Conservation (phyloP, 768 basidiomycete genomes). For the Xanthoconium purpureum region DNA sequence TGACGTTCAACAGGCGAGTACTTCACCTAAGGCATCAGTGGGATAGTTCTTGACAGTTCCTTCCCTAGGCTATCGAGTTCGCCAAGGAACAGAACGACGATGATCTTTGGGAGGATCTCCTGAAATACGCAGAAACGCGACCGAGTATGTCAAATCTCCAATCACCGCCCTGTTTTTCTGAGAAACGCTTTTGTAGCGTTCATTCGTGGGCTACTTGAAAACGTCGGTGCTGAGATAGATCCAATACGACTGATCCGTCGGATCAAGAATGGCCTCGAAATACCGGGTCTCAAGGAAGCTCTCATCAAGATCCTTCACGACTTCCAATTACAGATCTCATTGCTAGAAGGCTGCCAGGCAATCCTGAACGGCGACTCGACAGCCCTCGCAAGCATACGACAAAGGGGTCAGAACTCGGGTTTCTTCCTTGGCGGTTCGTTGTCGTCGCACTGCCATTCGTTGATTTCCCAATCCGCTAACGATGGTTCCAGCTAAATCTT, state of each 20-base stretch:
- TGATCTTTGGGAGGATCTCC: constrained; percentile 96
- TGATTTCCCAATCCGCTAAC: background rate
- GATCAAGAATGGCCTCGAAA: constrained; percentile 94
- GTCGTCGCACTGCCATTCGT: background rate
- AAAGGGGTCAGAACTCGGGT: constrained; percentile 75
- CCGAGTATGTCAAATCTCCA: constrained; percentile 53
- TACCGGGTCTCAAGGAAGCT: constrained; percentile 90
- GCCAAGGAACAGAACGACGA: constrained; percentile 96
- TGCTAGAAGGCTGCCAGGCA: constrained; percentile 88
- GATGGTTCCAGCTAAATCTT: constrained; percentile 47
- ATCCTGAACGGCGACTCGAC: constrained; percentile 84
- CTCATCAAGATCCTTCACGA: constrained; percentile 96
- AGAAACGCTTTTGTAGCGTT: constrained; percentile 52
- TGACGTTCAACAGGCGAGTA: constrained; percentile 79
- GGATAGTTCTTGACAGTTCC: background rate
- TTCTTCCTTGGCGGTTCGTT: constrained; percentile 66
- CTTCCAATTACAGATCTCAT: constrained; percentile 89
- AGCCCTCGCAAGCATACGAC: constrained; percentile 63
- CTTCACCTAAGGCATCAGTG: background rate
- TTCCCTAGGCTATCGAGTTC: constrained; percentile 86
- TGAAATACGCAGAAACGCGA: constrained; percentile 90
- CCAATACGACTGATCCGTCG: constrained; percentile 91
- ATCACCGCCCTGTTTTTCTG: background rate
- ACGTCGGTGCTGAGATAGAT: constrained; percentile 94
- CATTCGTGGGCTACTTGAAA: constrained; percentile 92